These are phyloP conservation scores for Thelonectria rubi DNA, from an alignment of 2,329 filamentous ascomycete genomes.

Conservation along the genomic window DNA sequence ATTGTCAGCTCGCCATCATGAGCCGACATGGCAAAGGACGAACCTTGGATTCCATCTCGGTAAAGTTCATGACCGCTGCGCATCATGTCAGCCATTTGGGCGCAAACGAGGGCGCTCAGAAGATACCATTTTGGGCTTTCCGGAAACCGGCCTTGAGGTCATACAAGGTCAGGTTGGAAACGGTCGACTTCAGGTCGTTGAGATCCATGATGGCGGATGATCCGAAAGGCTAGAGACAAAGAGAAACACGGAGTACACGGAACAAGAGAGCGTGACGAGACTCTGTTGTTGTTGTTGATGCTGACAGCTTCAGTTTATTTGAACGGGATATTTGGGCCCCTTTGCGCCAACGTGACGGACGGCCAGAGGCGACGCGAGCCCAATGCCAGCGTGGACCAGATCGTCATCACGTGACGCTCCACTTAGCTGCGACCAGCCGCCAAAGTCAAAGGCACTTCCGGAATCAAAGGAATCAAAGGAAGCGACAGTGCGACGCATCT, in stretches of 20 bases:
- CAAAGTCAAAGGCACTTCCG: background rate
- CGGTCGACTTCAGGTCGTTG: slow-evolving; percentile 83
- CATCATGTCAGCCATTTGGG: slow-evolving; percentile 42
- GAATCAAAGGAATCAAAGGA: background rate
- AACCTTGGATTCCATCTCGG: slow-evolving; percentile 85
- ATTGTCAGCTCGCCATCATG: slow-evolving; percentile 28
- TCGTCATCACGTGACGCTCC: slow-evolving; percentile 24
- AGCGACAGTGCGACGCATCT: no score
- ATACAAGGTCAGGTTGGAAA: slow-evolving; percentile 92
- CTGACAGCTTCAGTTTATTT: slow-evolving; percentile 23
- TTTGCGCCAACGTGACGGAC: slow-evolving; percentile 40
- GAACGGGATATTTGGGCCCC: slow-evolving; percentile 29
- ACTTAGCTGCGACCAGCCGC: background rate
- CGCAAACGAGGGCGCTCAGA: slow-evolving; percentile 22
- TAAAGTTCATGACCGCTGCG: slow-evolving; percentile 95
- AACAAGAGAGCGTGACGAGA: slow-evolving; percentile 11
- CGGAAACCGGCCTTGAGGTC: slow-evolving; percentile 94
- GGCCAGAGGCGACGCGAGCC: slow-evolving; percentile 25
- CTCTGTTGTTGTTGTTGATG: slow-evolving; percentile 28
- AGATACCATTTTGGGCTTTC: slow-evolving; percentile 93
- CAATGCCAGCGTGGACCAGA: slow-evolving; percentile 34
- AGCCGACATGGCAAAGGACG: slow-evolving; percentile 28
- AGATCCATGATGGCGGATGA: slow-evolving; percentile 75
- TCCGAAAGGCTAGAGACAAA: slow-evolving; percentile 31
- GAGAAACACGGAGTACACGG: slow-evolving; percentile 4